A percentile compares a stretch with the other conserved stretches of the same genome.
These are phyloP conservation scores for Backusella tuberculispora DNA, from an alignment of 192 early-diverging fungal species.

Conservation along the genomic window DNA sequence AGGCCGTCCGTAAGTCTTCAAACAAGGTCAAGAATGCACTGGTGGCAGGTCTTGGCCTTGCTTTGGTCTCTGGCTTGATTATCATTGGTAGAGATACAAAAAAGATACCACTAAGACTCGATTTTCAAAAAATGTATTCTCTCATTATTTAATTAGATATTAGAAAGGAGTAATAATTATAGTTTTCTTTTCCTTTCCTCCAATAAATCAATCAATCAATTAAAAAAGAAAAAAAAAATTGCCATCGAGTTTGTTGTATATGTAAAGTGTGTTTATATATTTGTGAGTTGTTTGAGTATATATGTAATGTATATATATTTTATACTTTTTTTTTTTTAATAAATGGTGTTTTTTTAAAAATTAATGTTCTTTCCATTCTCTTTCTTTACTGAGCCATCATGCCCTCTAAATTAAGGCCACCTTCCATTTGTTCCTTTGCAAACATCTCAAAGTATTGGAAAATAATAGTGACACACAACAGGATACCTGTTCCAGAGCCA, in stretches of 20 bases:
- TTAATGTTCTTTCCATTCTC: neutral
- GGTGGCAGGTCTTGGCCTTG: conserved; percentile 12
- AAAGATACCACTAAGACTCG: conserved; percentile 23
- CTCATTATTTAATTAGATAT: neutral
- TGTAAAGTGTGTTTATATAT: too few species aligned
- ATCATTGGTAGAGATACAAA: conserved; percentile 12
- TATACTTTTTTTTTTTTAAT: too few species aligned
- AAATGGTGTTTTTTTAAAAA: too few species aligned
- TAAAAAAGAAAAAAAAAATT: too few species aligned
- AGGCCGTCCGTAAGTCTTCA: neutral
- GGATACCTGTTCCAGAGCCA: conserved; percentile 98
- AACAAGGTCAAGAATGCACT: conserved; percentile 8
- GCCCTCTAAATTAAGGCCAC: conserved; percentile 36
- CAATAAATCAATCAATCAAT: too few species aligned
- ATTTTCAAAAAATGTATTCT: conserved; percentile 19
- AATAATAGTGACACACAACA: conserved; percentile 95
- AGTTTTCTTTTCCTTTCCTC: neutral
- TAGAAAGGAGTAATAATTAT: neutral
- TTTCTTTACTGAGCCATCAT: conserved; percentile 33
- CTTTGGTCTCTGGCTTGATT: conserved; percentile 3
- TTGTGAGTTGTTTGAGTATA: too few species aligned
- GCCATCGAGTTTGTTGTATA: too few species aligned
- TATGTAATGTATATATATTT: too few species aligned
- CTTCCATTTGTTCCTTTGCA: conserved; percentile 47
- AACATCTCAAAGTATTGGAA: conserved; percentile 50